Conservation (phyloP, 257 asterid species). For the Solanum commersonii region DNA sequence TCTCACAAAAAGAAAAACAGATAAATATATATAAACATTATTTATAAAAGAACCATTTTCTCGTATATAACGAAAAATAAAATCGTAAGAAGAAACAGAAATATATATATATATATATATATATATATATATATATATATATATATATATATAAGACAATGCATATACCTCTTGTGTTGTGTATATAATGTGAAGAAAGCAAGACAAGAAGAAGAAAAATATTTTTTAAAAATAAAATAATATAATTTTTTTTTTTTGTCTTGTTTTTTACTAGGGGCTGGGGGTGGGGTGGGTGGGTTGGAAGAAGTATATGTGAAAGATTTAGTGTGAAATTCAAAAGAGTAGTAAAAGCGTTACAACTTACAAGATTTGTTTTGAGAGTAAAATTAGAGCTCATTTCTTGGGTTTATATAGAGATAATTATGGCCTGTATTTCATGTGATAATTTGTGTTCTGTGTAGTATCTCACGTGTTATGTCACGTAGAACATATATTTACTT, state of each 20-base stretch:
- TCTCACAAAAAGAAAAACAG: no score
- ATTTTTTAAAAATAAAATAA: no score
- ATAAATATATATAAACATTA: not conserved
- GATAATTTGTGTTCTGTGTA: no score
- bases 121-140: not conserved
- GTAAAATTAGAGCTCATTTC: not conserved
- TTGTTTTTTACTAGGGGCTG: no score
- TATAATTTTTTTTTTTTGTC: no score
- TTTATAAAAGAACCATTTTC: not conserved
- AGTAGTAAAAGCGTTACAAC: not conserved
- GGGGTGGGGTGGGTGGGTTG: no score
- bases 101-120: no score
- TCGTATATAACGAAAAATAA: not conserved
- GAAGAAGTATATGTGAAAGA: not conserved
- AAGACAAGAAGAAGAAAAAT: not conserved
- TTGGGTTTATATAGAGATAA: not conserved
- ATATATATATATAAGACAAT: not conserved
- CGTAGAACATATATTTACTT: fast-evolving
- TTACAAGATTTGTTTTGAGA: not conserved
- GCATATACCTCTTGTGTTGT: not conserved
- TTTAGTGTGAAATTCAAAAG: not conserved
- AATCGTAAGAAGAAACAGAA: not conserved
- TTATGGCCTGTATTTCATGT: not conserved
- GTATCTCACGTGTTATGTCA: not conserved
- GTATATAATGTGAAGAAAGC: not conserved